These are phyloP conservation scores for Colletotrichum sp. DNA, from an alignment of 2,329 filamentous ascomycete species.

Conservation along the genomic window DNA sequence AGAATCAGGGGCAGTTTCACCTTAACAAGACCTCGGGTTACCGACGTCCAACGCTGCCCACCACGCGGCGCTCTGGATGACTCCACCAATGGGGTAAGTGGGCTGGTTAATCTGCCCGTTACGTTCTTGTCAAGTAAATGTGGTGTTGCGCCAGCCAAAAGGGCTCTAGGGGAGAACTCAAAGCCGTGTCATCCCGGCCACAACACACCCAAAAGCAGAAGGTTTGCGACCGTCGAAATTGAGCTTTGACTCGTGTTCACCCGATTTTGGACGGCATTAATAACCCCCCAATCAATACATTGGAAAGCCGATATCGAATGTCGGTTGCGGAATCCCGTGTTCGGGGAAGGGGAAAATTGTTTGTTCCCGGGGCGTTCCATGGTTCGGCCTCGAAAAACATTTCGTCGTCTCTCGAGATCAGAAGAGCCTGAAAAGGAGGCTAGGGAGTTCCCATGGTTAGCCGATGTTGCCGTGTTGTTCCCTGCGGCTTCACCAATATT, in stretches of 20 bases:
- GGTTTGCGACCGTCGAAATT: neutral
- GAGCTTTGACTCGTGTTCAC: conserved; percentile 6
- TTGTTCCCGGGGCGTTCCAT: neutral
- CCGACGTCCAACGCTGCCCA: neutral
- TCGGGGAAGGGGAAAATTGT: accelerated
- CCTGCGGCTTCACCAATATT: neutral
- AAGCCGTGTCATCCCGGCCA: neutral
- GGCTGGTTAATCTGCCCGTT: neutral
- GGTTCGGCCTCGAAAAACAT: neutral
- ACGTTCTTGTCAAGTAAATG: neutral
- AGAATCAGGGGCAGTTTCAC: conserved; percentile 9
- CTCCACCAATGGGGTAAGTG: neutral
- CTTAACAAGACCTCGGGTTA: neutral
- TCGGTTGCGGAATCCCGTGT: neutral
- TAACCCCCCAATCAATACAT: neutral
- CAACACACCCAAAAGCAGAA: conserved; percentile 5
- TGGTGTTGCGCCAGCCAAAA: neutral
- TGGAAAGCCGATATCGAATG: neutral
- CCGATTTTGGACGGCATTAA: neutral
- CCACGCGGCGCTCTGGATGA: neutral
- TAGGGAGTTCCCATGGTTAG: neutral
- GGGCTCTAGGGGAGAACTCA: neutral
- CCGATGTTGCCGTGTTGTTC: neutral
- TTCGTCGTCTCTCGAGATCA: neutral
- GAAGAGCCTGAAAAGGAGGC: neutral